phyloP scores from a whole-genome alignment of 2,329 filamentous ascomycete genomes.

The Coniochaeta pulveracea region DNA sequence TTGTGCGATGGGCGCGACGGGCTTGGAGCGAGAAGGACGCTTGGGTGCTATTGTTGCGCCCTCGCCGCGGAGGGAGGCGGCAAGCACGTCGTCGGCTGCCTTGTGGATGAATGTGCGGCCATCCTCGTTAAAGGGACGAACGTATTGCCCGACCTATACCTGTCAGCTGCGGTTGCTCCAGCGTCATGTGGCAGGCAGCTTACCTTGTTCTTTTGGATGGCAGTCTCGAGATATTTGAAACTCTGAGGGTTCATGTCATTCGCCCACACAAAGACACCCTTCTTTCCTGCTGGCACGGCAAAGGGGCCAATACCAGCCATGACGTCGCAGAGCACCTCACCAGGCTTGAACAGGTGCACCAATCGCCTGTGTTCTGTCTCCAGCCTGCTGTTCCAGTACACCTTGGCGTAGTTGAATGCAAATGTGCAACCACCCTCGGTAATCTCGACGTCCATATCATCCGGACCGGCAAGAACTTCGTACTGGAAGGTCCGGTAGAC shows the following conservation, averaged over 20 bases:
- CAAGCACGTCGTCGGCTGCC: slow-evolving; percentile 50
- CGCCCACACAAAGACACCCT: slow-evolving; percentile 84
- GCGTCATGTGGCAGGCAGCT: slow-evolving; percentile 7
- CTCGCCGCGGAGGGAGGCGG: slow-evolving; percentile 37
- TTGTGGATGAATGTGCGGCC: slow-evolving; percentile 69
- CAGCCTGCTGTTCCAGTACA: slow-evolving; percentile 95
- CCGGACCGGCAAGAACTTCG: slow-evolving; percentile 73
- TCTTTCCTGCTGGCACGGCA: slow-evolving; percentile 82
- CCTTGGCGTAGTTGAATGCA: slow-evolving; percentile 85
- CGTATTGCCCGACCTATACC: slow-evolving; percentile 51
- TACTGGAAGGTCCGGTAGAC: slow-evolving; percentile 88
- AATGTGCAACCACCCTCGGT: slow-evolving; percentile 79
- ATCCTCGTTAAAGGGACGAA: slow-evolving; percentile 71
- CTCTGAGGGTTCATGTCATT: slow-evolving; percentile 96
- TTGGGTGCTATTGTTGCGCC: slow-evolving; percentile 42
- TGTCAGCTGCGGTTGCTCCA: slow-evolving; percentile 2
- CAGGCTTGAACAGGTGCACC: slow-evolving; percentile 62
- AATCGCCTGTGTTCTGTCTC: slow-evolving; percentile 81
- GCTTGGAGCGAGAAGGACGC: slow-evolving; percentile 17
- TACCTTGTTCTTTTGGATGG: slow-evolving; percentile 71
- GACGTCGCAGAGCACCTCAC: slow-evolving; percentile 87
- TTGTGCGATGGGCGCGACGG: slow-evolving; percentile 4
- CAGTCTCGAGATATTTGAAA: slow-evolving; percentile 58
- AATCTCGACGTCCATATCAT: slow-evolving; percentile 75
- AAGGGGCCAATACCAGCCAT: slow-evolving; percentile 98